phyloP scores from a whole-genome alignment of 2,329 filamentous ascomycete species.

The Mycogone perniciosa region DNA sequence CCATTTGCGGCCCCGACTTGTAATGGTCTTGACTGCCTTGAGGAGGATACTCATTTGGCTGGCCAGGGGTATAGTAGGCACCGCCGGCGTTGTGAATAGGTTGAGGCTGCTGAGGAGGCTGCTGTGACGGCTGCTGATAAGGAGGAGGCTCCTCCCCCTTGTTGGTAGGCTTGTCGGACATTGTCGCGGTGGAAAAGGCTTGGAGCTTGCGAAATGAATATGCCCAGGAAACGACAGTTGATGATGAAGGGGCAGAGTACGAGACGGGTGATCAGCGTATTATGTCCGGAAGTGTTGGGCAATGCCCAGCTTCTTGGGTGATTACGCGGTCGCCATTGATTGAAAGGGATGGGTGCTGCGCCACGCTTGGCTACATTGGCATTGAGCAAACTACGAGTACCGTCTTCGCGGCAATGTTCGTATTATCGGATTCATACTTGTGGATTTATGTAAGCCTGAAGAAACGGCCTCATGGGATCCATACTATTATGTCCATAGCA shows the following conservation, averaged over 20 bases:
- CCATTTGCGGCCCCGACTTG: slow-evolving; percentile 37
- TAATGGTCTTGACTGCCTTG: slow-evolving; percentile 32
- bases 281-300: no score
- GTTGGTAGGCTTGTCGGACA: slow-evolving; percentile 4
- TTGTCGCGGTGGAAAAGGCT: neutral
- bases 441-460: no score
- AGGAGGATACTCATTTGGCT: slow-evolving; percentile 23
- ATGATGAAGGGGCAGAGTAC: slow-evolving; percentile 6
- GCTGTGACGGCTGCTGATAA: slow-evolving; percentile 34
- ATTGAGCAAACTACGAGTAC: neutral
- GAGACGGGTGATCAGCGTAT: neutral
- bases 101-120: slow-evolving; percentile 36
- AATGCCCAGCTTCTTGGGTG: no score
- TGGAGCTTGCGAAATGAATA: neutral
- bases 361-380: slow-evolving; percentile 24
- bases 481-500: no score
- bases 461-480: no score
- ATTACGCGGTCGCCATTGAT: slow-evolving; percentile 17
- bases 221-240: slow-evolving; percentile 9
- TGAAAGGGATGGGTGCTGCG: slow-evolving; percentile 21
- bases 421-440: no score
- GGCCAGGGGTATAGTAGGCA: slow-evolving; percentile 25
- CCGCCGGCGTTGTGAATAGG: slow-evolving; percentile 35
- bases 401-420: neutral
- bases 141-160: slow-evolving; percentile 42